These are phyloP conservation scores for Astraeus odoratus DNA, from an alignment of 768 basidiomycete species.

Conservation along the genomic window DNA sequence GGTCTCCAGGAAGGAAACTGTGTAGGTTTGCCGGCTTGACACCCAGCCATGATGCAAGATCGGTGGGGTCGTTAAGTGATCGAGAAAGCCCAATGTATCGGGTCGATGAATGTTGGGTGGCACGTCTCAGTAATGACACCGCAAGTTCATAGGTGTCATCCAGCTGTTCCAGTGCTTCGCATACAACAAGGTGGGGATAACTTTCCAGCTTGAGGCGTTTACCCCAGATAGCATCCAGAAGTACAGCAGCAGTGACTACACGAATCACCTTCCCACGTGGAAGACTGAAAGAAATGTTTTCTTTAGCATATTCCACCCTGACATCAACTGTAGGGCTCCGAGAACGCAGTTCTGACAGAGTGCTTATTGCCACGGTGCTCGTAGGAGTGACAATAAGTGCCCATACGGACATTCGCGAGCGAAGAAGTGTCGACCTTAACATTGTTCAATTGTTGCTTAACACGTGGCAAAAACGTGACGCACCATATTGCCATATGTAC, in stretches of 20 bases:
- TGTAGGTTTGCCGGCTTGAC: slow-evolving; percentile 58
- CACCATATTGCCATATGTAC: slow-evolving; percentile 70
- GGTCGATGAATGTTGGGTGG: slow-evolving; percentile 52
- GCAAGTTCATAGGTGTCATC: slow-evolving; percentile 77
- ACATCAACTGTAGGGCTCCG: slow-evolving; percentile 35
- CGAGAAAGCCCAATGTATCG: slow-evolving; percentile 73
- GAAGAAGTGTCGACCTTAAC: slow-evolving; percentile 17
- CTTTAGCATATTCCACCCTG: slow-evolving; percentile 27
- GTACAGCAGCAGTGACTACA: slow-evolving; percentile 46
- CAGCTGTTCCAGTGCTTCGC: slow-evolving; percentile 82
- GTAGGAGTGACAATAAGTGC: slow-evolving; percentile 60
- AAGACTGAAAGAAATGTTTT: slow-evolving; percentile 26
- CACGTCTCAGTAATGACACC: slow-evolving; percentile 63
- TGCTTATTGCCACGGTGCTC: slow-evolving; percentile 48
- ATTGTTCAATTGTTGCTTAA: too few relatives aligned
- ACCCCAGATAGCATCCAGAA: slow-evolving; percentile 39
- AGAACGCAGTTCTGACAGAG: slow-evolving; percentile 44
- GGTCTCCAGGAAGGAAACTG: slow-evolving; percentile 75
- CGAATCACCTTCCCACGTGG: slow-evolving; percentile 42
- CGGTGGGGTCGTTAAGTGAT: slow-evolving; percentile 74
- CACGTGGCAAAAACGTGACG: slow-evolving; percentile 18
- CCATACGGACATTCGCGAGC: slow-evolving; percentile 40
- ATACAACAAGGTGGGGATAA: slow-evolving; percentile 61
- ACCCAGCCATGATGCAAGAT: slow-evolving; percentile 79
- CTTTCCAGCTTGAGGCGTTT: slow-evolving; percentile 19